phyloP scores from a whole-genome alignment of 2,329 filamentous ascomycete species.

The Blastomyces gilchristii region DNA sequence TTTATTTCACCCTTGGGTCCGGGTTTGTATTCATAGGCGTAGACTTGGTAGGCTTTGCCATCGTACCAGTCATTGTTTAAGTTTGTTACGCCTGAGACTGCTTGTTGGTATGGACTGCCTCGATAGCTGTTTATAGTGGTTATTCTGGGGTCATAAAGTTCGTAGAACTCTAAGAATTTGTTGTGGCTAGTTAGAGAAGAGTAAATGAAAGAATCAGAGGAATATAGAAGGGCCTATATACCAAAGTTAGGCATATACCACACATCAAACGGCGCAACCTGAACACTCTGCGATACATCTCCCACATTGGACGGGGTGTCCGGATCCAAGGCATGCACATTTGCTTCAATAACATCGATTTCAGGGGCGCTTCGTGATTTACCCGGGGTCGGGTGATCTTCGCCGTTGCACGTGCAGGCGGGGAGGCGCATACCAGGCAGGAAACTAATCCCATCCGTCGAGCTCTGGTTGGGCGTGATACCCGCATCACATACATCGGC shows the following conservation, averaged over 20 bases:
- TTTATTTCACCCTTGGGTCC: slow-evolving; percentile 51
- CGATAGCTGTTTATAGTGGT: slow-evolving; percentile 51
- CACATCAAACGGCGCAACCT: slow-evolving; percentile 59
- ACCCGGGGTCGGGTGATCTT: slow-evolving; percentile 57
- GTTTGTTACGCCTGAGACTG: slow-evolving; percentile 50
- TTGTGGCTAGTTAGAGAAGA: no score
- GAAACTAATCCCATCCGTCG: slow-evolving; percentile 54
- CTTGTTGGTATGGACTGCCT: slow-evolving; percentile 54
- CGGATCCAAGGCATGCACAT: slow-evolving; percentile 44
- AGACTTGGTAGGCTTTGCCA: slow-evolving; percentile 52
- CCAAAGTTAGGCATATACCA: slow-evolving; percentile 56
- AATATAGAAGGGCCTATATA: slow-evolving; percentile 17
- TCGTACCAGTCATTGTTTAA: slow-evolving; percentile 59
- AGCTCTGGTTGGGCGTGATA: slow-evolving; percentile 62
- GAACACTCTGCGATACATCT: slow-evolving; percentile 55
- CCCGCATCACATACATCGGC: slow-evolving; percentile 57
- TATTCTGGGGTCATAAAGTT: slow-evolving; percentile 51
- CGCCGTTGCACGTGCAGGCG: slow-evolving; percentile 53
- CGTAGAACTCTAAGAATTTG: slow-evolving; percentile 45
- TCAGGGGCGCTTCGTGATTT: slow-evolving; percentile 58
- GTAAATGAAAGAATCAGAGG: not conserved
- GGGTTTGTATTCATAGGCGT: slow-evolving; percentile 54
- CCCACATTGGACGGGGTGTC: slow-evolving; percentile 44
- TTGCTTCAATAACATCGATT: slow-evolving; percentile 64
- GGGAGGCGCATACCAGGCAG: slow-evolving; percentile 62